A percentile compares a stretch with the other conserved stretches of the same genome.
phyloP scores from a whole-genome alignment of 108 stramenopile species.

The Schizochytrium sp. region DNA sequence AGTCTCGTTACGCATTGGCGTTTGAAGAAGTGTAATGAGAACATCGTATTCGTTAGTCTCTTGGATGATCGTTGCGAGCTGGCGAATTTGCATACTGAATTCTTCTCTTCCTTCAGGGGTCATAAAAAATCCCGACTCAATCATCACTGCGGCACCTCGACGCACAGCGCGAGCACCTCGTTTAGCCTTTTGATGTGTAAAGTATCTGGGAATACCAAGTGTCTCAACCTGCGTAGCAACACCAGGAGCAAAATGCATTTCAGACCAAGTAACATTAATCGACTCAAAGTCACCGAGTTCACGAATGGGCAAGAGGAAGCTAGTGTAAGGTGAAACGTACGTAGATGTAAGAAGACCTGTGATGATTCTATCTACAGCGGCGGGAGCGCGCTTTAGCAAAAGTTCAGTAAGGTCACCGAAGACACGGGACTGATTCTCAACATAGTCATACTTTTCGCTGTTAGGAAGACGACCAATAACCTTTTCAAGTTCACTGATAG shows the following conservation, averaged over 20 bases:
- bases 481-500: neutral
- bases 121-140: neutral
- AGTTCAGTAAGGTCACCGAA: neutral
- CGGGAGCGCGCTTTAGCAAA: too few species aligned
- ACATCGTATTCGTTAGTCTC: neutral
- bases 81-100: neutral
- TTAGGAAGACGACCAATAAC: neutral
- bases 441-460: neutral
- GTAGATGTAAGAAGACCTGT: too few species aligned
- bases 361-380: too few species aligned
- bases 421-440: neutral
- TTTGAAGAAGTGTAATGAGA: neutral
- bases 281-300: too few species aligned
- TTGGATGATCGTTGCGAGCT: neutral
- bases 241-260: too few species aligned
- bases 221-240: too few species aligned
- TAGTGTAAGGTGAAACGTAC: too few species aligned
- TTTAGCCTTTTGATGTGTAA: too few species aligned
- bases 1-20: neutral
- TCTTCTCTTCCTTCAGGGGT: neutral
- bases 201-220: too few species aligned
- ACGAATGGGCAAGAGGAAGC: too few species aligned
- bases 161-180: neutral
- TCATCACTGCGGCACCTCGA: neutral
- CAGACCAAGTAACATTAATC: too few species aligned